Base-by-base conservation (phyloP, 2,329 filamentous ascomycete species). In the Balansia obtecta region DNA sequence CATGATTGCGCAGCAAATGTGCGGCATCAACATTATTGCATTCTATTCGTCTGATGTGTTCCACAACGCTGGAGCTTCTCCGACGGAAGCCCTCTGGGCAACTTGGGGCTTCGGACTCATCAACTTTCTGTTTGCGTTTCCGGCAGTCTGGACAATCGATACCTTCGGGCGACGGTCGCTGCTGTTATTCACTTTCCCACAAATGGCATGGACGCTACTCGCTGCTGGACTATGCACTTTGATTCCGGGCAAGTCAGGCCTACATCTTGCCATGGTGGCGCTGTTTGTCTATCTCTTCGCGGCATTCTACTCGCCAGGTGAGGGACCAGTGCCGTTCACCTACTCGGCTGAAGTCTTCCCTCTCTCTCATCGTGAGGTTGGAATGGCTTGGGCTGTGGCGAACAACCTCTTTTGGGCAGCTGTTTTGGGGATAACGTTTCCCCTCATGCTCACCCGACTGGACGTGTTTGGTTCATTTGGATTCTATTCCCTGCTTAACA, bases 1-100 rank as follows among this genome's bases (percentile, higher is more conserved):
- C 56, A 94, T 94, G 88, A 81, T 86, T 58, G 81, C 80, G 0
- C 83, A 86, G 64, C 82, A 86, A 63, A 82, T 85, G 76, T 85
- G 81, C 57, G 76, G 67, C 48, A 76, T 85, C 64, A 86, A 87
- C 61, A 85, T 88, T 51, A 84, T 88, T 50, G 82, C 84, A 1
- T 88, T 88, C 64, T 88, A 89, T 65, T 84, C 79, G 0, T 82
- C 80, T 0, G 82, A 80, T 5, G 71, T 82, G 15, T 82, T 82
- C 58, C 58, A 64, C 33, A 63, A 82, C 1, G 76, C 82, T 2
- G 81, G 81, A 4, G 77, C 79, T 37, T 64, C 53, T 41, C 64
- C 72, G 1, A 75, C 75, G 45, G 67, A 75, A 34, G 80, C 85
- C 56, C 70, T 82, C n/a, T 64, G 79, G 16, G 77, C 74, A 0